Percentiles rank a stretch among this genome's conserved stretches.
Conservation (phyloP, 1,284 basidiomycete species). For the Cryptococcus jaspeensis region DNA sequence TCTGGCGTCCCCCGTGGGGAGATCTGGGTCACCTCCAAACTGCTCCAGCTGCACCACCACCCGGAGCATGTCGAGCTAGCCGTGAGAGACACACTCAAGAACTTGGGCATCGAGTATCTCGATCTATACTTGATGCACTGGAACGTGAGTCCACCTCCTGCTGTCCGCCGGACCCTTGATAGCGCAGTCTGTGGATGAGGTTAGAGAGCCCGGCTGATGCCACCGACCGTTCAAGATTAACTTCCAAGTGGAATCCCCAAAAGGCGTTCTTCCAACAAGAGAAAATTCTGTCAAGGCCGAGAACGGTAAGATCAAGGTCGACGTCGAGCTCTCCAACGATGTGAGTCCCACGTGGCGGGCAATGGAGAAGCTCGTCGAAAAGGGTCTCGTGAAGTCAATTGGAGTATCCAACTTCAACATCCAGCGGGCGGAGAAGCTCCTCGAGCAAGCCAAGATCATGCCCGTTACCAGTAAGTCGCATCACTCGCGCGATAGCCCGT, state of each 20-base stretch:
- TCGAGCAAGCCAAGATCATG: constrained; percentile 57
- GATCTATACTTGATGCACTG: constrained; percentile 83
- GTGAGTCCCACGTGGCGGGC: constrained; percentile 65
- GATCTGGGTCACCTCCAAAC: constrained; percentile 67
- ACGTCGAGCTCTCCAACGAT: constrained; percentile 65
- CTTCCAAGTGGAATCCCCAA: constrained; percentile 43
- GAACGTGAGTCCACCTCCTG: constrained; percentile 50
- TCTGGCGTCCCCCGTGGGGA: constrained; percentile 61
- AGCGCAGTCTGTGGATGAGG: too few relatives aligned
- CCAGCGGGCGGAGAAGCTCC: constrained; percentile 66
- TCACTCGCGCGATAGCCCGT: too few relatives aligned
- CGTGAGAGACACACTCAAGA: constrained; percentile 66
- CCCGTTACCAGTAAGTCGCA: constrained; percentile 63
- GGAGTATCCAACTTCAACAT: constrained; percentile 70
- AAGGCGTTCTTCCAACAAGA: constrained; percentile 30
- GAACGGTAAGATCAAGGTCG: constrained; percentile 56
- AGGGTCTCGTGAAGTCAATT: constrained; percentile 60
- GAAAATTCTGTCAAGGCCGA: constrained; percentile 40
- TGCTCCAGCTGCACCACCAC: constrained; percentile 64
- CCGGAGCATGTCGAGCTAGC: constrained; percentile 63
- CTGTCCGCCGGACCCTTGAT: too few relatives aligned
- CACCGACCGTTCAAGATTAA: constrained; percentile 45
- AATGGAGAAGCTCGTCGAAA: constrained; percentile 57
- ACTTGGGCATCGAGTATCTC: constrained; percentile 70
- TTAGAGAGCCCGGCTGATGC: too few relatives aligned